Base-by-base conservation (phyloP, 2,329 filamentous ascomycete genomes). In the Rhexocercosporidium sp. region DNA sequence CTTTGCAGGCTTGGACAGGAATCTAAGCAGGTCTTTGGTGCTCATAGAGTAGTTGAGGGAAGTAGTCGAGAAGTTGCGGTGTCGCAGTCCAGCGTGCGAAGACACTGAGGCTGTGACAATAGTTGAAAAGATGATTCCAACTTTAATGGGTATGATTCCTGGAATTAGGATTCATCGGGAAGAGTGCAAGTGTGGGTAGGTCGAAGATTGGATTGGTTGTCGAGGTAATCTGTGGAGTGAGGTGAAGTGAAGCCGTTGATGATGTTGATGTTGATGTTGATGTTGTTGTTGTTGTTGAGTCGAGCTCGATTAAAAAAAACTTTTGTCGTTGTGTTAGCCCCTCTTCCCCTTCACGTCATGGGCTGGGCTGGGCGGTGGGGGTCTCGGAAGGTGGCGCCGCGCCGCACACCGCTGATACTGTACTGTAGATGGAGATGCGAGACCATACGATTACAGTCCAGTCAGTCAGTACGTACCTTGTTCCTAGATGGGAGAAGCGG, bases 1-100 rank as follows among this genome's bases (percentile, higher is more conserved):
- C 94, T 97, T 97, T 81, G 93, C 92, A 79, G 93, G 93, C 86
- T 96, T 96, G 79, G 93, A 96, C 76, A 97, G 89, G 85, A 96
- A 96, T 84, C 93, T 92, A 79, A 97, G 88, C 78, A 96, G 89
- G 82, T 96, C 92, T 84, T 90, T 92, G 81, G 87, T 90, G 91
- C 89, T 94, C 94, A 97, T 97, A 90, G 89, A 92, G 88, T 81
- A 83, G 57, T 69, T 53, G 64, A 51, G 39, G 54, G 62, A 66
- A 47, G 1, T 27, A 44, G 39, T 14, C 41, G 22, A 65, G 25
- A 37, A 59, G 64, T 64, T 66, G 66, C 27, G 39, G 62, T 59
- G 69, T 69, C 70, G 66, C 71, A 70, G 70, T 67, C 53, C 67
- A 70, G 69, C 59, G 71, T 71, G 57, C 47, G 34, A 64, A 65